These are phyloP conservation scores for Aspergillus nidulans DNA, from an alignment of 495 filamentous ascomycete species.

Conservation along the genomic window DNA sequence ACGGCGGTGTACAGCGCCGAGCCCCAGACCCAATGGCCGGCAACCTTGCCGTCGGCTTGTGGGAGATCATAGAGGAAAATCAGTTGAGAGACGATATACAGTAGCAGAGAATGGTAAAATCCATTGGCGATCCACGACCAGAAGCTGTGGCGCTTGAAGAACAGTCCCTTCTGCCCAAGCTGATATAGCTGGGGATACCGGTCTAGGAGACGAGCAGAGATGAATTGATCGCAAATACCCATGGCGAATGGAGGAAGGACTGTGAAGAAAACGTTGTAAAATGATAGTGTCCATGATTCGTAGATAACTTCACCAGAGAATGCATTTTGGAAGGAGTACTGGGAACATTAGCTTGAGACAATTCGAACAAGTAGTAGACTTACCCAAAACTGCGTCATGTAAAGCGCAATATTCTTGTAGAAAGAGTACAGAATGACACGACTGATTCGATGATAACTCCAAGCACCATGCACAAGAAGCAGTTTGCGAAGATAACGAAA, in stretches of 20 bases:
- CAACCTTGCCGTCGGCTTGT: conserved; percentile 66
- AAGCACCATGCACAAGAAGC: conserved; percentile 91
- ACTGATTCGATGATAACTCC: conserved; percentile 96
- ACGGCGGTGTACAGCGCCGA: conserved; percentile 86
- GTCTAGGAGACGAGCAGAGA: conserved; percentile 92
- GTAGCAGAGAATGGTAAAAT: conserved; percentile 90
- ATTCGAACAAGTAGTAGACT: conserved; percentile 18
- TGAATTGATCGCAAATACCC: conserved; percentile 97
- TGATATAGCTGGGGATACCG: conserved; percentile 96
- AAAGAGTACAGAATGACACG: conserved; percentile 97
- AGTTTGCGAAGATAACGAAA: conserved; percentile 96
- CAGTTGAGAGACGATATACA: conserved; percentile 78
- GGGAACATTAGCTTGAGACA: conserved; percentile 28
- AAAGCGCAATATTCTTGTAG: conserved; percentile 98
- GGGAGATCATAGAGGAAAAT: conserved; percentile 78
- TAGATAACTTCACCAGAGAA: conserved; percentile 98
- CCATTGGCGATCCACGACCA: conserved; percentile 89
- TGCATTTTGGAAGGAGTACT: conserved; percentile 97
- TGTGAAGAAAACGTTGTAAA: conserved; percentile 99
- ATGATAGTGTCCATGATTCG: conserved; percentile 98
- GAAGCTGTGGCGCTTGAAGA: conserved; percentile 91
- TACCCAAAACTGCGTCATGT: conserved; percentile 99
- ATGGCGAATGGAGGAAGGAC: conserved; percentile 90
- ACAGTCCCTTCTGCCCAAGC: conserved; percentile 83
- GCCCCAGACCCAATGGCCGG: conserved; percentile 98